A percentile compares a stretch with the other conserved stretches of the same genome.
These are phyloP conservation scores for Lyophyllum shimeji DNA, from an alignment of 768 basidiomycete genomes.

Conservation along the genomic window DNA sequence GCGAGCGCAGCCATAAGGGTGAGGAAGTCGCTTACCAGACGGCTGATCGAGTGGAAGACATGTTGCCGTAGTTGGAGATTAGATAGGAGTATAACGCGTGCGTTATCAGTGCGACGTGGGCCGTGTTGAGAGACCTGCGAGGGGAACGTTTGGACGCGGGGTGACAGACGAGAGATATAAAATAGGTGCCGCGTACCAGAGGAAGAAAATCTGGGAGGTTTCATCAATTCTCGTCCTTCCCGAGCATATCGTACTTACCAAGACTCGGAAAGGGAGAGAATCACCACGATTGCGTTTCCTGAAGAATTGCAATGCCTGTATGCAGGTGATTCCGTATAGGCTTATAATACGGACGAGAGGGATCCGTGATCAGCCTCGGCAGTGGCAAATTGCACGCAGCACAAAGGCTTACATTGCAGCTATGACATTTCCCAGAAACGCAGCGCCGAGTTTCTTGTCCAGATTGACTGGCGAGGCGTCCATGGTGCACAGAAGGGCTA, in stretches of 20 bases:
- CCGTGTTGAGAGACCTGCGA: slow-evolving; percentile 31
- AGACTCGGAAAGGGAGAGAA: neutral
- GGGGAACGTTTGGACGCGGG: no score
- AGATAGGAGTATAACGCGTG: slow-evolving; percentile 13
- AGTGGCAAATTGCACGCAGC: neutral
- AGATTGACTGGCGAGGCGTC: neutral
- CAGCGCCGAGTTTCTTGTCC: neutral
- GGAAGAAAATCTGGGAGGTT: neutral
- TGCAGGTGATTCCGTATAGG: slow-evolving; percentile 6
- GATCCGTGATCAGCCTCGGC: neutral
- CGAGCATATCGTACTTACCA: neutral
- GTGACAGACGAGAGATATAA: neutral
- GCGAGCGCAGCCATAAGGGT: neutral
- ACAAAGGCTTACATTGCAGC: neutral
- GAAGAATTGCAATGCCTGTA: slow-evolving; percentile 1
- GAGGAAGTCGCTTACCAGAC: neutral
- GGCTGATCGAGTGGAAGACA: neutral
- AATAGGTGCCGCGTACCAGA: neutral
- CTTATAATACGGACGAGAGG: neutral
- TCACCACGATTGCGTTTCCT: neutral
- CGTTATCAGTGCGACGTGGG: slow-evolving; percentile 5
- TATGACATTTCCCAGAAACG: neutral
- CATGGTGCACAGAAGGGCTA: neutral
- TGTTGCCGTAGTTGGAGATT: slow-evolving; percentile 6
- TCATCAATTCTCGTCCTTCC: neutral